Evolutionary conservation across 805 yeast genomes (phyloP), one percentile per base, ranked within the genome.

Genomic region (Metschnikowia cerradonensis): DNA sequence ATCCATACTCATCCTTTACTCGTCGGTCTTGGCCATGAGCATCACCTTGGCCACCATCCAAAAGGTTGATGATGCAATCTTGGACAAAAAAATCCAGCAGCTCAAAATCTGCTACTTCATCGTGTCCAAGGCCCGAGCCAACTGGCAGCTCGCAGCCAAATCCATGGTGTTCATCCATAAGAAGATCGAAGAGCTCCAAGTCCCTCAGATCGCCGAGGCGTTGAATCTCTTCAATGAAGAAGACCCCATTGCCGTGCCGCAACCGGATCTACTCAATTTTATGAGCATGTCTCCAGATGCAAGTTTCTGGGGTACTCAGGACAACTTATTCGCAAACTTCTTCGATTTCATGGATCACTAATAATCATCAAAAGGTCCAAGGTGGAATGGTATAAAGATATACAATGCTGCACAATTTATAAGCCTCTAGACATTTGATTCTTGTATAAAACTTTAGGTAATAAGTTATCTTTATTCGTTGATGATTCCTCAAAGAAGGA

Each of bases 131-230:
- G 50, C 60, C 7, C 49, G 59, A 20, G 42, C 48, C 14, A 50
- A 51, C 31, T 58, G 59, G 61, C 52, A 55, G 31, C 47, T 58
- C 40, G 61, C 61, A 19, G 53, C 58, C 7, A 53, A 56, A 36
- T 52, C 58, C 2, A 41, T 57, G 41, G 22, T 49, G 15, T 53
- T 51, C 43, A 56, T 57, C 30, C 44, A 45, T 38, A 53, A 47
- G 31, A 55, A 50, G 37, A 53, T 52, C 3, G 38, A 47, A 3
- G 54, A 55, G 5, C 31, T 53, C 10, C 40, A 45, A 17, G 41
- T 48, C 14, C 52, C 53, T 2, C 43, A 23, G 11, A 20, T 57
- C 13, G 39, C 53, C 3, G 32, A 23, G 13, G 39, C 58, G 10
- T 57, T 58, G 33, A 55, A 30, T 2, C 22, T 49, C 2, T 48